Evolutionary conservation across 768 basidiomycete genomes (phyloP).

Genomic region (Hypsizygus marmoreus): DNA sequence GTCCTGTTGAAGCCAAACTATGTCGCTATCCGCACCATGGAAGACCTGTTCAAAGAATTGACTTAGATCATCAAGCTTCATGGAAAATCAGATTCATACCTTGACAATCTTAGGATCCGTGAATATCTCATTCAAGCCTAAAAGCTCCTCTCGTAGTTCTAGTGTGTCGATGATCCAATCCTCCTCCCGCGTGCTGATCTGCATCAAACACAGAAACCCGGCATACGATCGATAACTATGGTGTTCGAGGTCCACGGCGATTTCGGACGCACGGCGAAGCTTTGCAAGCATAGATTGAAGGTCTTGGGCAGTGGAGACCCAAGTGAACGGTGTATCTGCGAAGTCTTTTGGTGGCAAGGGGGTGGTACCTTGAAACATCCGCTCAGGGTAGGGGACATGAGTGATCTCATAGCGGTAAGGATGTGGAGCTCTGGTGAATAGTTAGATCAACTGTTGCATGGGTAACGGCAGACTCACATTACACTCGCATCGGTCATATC

Average conservation of each 20-base stretch:
- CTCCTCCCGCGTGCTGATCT: conserved; percentile 78
- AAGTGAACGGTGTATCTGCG: conserved; percentile 67
- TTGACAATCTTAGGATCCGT: conserved; percentile 85
- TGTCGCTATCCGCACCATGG: conserved; percentile 93
- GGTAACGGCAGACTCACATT: conserved; percentile 29
- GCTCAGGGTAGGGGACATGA: conserved; percentile 68
- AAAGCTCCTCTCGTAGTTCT: conserved; percentile 70
- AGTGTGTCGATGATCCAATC: conserved; percentile 91
- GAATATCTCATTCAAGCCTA: conserved; percentile 79
- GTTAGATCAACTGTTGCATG: conserved; percentile 13
- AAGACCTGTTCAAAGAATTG: too few species aligned
- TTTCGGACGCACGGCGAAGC: conserved; percentile 67
- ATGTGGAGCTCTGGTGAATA: conserved; percentile 44
- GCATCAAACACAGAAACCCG: conserved; percentile 94
- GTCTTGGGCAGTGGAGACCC: conserved; percentile 59
- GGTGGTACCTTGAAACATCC: conserved; percentile 56
- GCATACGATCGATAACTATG: conserved; percentile 83
- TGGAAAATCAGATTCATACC: conserved; percentile 39
- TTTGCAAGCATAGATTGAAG: conserved; percentile 67
- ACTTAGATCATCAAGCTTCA: neutral
- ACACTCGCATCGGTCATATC: conserved; percentile 19
- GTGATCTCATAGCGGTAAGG: conserved; percentile 88
- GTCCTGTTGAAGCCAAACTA: conserved; percentile 95
- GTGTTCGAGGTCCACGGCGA: conserved; percentile 95
- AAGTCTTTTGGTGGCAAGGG: conserved; percentile 62